A percentile compares a stretch with the other conserved stretches of the same genome.
phyloP scores from a whole-genome alignment of 345 rosid species.

The Orychophragmus violaceus region DNA sequence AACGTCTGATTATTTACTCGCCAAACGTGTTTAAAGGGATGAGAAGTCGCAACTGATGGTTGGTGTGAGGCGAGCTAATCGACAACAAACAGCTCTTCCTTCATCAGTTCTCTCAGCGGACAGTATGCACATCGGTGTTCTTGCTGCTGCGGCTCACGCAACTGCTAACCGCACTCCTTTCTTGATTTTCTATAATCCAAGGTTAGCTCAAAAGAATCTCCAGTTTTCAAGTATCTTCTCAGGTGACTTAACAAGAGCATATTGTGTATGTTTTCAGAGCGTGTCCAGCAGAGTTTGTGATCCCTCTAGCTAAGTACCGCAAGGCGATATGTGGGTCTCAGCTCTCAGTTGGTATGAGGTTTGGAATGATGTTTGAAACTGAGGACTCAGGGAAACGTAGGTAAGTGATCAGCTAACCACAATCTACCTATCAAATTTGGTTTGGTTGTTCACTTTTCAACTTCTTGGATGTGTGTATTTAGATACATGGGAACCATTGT shows the following conservation, averaged over 20 bases:
- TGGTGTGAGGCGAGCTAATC: slow-evolving; percentile 87
- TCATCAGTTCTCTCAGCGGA: slow-evolving; percentile 95
- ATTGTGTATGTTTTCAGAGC: slow-evolving; percentile 45
- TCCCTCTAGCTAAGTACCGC: slow-evolving; percentile 70
- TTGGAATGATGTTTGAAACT: slow-evolving; percentile 99
- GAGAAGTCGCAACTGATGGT: slow-evolving; percentile 94
- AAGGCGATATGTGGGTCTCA: slow-evolving; percentile 85
- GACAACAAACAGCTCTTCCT: slow-evolving; percentile 82
- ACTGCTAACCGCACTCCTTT: slow-evolving; percentile 77
- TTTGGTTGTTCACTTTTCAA: background rate
- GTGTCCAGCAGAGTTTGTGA: slow-evolving; percentile 93
- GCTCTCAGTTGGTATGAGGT: slow-evolving; percentile 92
- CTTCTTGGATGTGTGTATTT: slow-evolving; percentile 15
- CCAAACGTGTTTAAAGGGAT: slow-evolving; percentile 41
- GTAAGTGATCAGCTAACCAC: slow-evolving; percentile 27
- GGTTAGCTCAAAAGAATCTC: slow-evolving; percentile 38
- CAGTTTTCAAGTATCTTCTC: background rate
- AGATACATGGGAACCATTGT: slow-evolving; percentile 98
- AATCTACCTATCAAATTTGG: background rate
- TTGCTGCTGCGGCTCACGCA: slow-evolving; percentile 99
- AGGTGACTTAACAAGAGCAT: background rate
- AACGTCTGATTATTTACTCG: background rate
- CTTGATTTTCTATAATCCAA: slow-evolving; percentile 92
- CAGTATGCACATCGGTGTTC: slow-evolving; percentile 99
- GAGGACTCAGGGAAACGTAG: slow-evolving; percentile 94